Base-by-base conservation (phyloP, 805 yeast species). In the Metschnikowia aberdeeniae region DNA sequence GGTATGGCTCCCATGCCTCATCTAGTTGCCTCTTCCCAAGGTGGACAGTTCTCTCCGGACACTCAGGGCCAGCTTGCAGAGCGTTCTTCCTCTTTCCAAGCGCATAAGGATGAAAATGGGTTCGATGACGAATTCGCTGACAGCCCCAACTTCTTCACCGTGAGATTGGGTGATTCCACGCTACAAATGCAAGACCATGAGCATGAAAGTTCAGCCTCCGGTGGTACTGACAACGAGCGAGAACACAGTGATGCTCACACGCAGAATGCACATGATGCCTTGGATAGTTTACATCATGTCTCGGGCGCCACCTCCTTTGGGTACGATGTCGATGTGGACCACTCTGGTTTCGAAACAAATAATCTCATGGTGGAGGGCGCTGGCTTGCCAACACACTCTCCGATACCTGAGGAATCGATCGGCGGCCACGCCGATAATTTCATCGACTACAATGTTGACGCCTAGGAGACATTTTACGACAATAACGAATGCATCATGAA, bases 371-470 rank as follows among this genome's bases (percentile, higher is more conserved):
- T 45, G 27, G 43, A 44, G 35, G 54, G 54, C 41, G 53, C 51
- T 24, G 36, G 51, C 19, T 22, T 37, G 43, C 40, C 51, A n/a
- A 42, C 44, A 34, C 46, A 38, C 35, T 44, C 44, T 14, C 53
- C 51, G 13, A 48, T 47, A 6, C 51, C 50, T 13, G 52, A 46
- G 32, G 35, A 47, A 10, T 38, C 47, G 11, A 42, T 40, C n/a
- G 37, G 45, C n/a, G 48, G 43, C 34, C 49, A 49, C 29, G 59
- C 54, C n/a, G 64, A 60, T 33, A 55, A 51, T 32, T 60, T 57
- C 33, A 57, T 60, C 17, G 67, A 64, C 46, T 63, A 59, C 48
- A 52, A 56, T 44, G 57, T 49, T 26, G 51, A 52, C 37, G 45
- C 32, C 12, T 36, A 28, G 32, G 19, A 6, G 26, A 22, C 6